These are phyloP conservation scores for Zymoseptoria tritici DNA, from an alignment of 2,329 filamentous ascomycete species.

Conservation along the genomic window DNA sequence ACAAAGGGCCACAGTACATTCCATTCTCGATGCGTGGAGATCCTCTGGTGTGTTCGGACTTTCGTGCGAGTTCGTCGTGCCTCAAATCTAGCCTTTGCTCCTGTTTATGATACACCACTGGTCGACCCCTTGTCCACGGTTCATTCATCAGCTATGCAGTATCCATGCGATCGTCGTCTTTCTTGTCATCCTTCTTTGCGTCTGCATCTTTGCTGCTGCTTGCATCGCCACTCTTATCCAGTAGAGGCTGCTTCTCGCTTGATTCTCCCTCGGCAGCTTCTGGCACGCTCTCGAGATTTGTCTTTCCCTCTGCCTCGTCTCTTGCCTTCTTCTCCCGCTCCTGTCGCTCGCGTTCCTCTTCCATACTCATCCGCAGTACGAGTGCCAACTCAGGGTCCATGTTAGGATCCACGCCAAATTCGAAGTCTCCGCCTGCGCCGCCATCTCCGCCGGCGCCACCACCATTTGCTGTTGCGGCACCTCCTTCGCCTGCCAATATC, in stretches of 20 bases:
- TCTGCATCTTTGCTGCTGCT: conserved; percentile 11
- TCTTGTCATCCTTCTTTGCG: conserved; percentile 21
- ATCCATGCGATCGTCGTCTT: conserved; percentile 28
- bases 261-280: conserved; percentile 52
- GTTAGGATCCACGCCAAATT: conserved; percentile 84
- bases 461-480: conserved; percentile 45
- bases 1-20: background rate
- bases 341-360: conserved; percentile 91
- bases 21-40: background rate
- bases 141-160: conserved; percentile 18
- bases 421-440: conserved; percentile 59
- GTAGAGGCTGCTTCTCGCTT: conserved; percentile 49
- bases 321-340: conserved; percentile 76
- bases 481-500: conserved; percentile 76
- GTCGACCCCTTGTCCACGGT: background rate
- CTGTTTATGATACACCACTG: background rate
- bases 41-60: background rate
- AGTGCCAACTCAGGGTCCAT: conserved; percentile 90
- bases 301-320: conserved; percentile 60
- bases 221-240: conserved; percentile 23
- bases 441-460: conserved; percentile 36
- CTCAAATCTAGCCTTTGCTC: background rate
- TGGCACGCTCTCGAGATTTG: conserved; percentile 71
- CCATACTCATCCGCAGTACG: conserved; percentile 92
- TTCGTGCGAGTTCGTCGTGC: background rate